Evolutionary conservation across 192 early-diverging fungal genomes (phyloP), one percentile per base, ranked within the genome.

Genomic region (Umbelopsis sp.): DNA sequence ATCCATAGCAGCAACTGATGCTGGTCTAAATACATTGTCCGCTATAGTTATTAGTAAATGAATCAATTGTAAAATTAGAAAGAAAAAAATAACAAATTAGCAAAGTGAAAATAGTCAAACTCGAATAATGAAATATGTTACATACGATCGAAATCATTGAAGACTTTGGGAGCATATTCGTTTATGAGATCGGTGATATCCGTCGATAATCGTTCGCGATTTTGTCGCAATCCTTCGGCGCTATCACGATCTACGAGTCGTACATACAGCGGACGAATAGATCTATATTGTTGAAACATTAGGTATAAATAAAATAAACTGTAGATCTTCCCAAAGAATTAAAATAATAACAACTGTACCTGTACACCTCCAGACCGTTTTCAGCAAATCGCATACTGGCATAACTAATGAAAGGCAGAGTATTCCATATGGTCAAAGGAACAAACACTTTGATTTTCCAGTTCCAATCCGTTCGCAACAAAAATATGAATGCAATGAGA

Each of bases 241-340:
- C 83, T 67, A 74, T 74, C 70, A 73, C 82, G 77, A 71, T 88
- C 78, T 11, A 89, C 75, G 26, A 92, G 47, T 29, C 92, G 88
- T 56, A 98, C 74, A 68, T 92, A 93, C 29, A 97, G 82, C 5
- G 97, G 96, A 4, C 89, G 88, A 45, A 98, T 82, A 16, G 95
- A 94, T 56, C 86, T 88, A 49, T 50, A 50, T 32, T 21, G 29
- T 65, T 78, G 54, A 34, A 32, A 86, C 68, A 68, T 87, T 79
- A 47, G 77, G 53, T 44, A 77, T 83, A 69, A 79, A 76, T 52
- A 86, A 81, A 65, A 65, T 68, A 12, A 67, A 66, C 36, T 74
- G 24, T 34, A 41, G 26, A 26, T 70, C 41, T 38, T 21, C n/a
- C 11, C 14, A 32, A 9, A 20, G 0, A 2, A 21, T n/a, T 69